Base-by-base conservation (phyloP, 495 filamentous ascomycete species). In the Hypoxylon rickii region DNA sequence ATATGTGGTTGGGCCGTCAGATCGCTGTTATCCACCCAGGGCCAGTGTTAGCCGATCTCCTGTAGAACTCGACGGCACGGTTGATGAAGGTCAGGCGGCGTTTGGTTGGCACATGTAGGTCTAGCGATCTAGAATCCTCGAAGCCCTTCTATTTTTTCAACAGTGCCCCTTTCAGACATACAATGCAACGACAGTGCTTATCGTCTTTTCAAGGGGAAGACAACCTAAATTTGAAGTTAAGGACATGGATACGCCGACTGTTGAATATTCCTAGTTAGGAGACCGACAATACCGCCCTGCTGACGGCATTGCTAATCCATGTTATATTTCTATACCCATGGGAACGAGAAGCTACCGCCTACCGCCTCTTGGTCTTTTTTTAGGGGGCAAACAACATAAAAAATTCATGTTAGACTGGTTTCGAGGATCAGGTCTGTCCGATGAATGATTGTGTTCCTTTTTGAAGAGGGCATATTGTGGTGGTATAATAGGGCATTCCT, bases 41-140 rank as follows among this genome's bases (percentile, higher is more conserved):
- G 18, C 42, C 42, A 61, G 42, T 53, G 29, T 58, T 63, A 63
- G 48, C 59, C 53, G 53, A 63, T 50, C 53, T 47, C 49, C 36
- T 63, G 50, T 19, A 17, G 42, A 50, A 51, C 31, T 36, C 45
- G 41, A 50, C 56, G 37, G 50, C 38, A 6, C 12, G 10, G 32
- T 3, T 34, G 3, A n/a, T n/a, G 12, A 34, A 38, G 13, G 2
- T n/a, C n/a, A n/a, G n/a, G n/a, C n/a, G n/a, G n/a, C n/a, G n/a
- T n/a, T n/a, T n/a, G n/a, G n/a, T n/a, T n/a, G n/a, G n/a, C n/a
- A n/a, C n/a, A n/a, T n/a, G n/a, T n/a, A n/a, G n/a, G n/a, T n/a
- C n/a, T n/a, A n/a, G n/a, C n/a, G n/a, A n/a, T n/a, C n/a, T n/a
- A n/a, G n/a, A n/a, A n/a, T n/a, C n/a, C n/a, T n/a, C n/a, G n/a